Evolutionary conservation across 2,329 filamentous ascomycete genomes (phyloP), one percentile per base, ranked within the genome.

Genomic region (Mollisiaceae sp.): DNA sequence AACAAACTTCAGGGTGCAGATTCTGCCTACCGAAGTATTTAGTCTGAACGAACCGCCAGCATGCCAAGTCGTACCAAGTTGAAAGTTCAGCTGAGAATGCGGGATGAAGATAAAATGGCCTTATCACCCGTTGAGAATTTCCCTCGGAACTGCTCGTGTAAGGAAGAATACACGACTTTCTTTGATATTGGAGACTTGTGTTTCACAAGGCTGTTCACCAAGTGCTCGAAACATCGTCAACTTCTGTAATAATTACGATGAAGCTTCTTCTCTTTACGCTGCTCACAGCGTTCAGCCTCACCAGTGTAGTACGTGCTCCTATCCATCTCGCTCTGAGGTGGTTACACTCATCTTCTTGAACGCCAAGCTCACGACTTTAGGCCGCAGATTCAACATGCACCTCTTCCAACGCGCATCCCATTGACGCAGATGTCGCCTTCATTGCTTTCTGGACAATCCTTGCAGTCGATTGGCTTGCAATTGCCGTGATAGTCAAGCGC

Each of bases 401-500:
- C 4, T 22, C n/a, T 50, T 11, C 45, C 45, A 24, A 50, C 45
- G 45, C 45, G n/a, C 20, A 22, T 22, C 45, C 45, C 45, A 50
- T 50, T 50, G 45, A 50, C 45, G 45, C 45, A 22, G 45, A 50
- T 24, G 45, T 50, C n/a, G 45, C 45, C 45, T 50, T 50, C 45
- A 4, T 50, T n/a, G 20, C 45, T 50, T 50, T 50, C 45, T 50
- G 45, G 45, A 50, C 45, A 12, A 14, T 24, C 12, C 45, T 50
- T 4, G 45, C 45, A 9, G 45, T 50, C 45, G 45, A 50, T 50
- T 50, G 45, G 45, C n/a, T 50, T 9, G 45, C 45, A 3, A 50
- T 50, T 50, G 45, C 20, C n/a, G n/a, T 24, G n/a, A 24, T 50
- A 22, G n/a, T 50, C 20, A 50, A 50, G n/a, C 45, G 45, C n/a